phyloP scores from a whole-genome alignment of 2,329 filamentous ascomycete species.

The Orbilia javanica region DNA sequence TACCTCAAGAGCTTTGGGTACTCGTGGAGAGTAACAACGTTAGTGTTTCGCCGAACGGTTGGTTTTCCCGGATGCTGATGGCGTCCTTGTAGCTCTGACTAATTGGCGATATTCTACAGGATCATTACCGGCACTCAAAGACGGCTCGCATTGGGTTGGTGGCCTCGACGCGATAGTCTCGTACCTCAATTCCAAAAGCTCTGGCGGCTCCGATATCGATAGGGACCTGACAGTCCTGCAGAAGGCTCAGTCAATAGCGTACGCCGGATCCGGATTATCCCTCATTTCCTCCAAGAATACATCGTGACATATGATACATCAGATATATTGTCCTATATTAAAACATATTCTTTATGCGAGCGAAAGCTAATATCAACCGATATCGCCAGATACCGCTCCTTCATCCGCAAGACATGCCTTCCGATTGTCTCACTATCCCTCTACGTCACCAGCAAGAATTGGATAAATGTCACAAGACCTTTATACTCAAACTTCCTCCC shows the following conservation, averaged over 20 bases:
- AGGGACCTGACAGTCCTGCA: slow-evolving; percentile 31
- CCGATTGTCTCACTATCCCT: slow-evolving; percentile 86
- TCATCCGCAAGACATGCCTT: slow-evolving; percentile 79
- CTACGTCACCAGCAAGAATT: slow-evolving; percentile 91
- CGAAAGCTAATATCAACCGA: neutral
- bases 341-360: neutral
- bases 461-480: slow-evolving; percentile 79
- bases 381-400: slow-evolving; percentile 66
- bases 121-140: slow-evolving; percentile 71
- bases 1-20: slow-evolving; percentile 74
- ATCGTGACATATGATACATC: neutral
- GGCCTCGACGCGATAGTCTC: slow-evolving; percentile 74
- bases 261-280: neutral
- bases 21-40: slow-evolving; percentile 81
- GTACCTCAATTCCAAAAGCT: slow-evolving; percentile 69
- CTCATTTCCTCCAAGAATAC: neutral
- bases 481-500: slow-evolving; percentile 83
- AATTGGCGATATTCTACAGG: slow-evolving; percentile 65
- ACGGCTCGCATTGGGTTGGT: slow-evolving; percentile 70
- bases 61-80: slow-evolving; percentile 62
- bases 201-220: slow-evolving; percentile 54
- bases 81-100: slow-evolving; percentile 53
- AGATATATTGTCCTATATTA: neutral
- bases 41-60: slow-evolving; percentile 78
- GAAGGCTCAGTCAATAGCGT: slow-evolving; percentile 57